Base-by-base conservation (phyloP, 2,329 filamentous ascomycete genomes). In the Simplicillium aogashimaense region DNA sequence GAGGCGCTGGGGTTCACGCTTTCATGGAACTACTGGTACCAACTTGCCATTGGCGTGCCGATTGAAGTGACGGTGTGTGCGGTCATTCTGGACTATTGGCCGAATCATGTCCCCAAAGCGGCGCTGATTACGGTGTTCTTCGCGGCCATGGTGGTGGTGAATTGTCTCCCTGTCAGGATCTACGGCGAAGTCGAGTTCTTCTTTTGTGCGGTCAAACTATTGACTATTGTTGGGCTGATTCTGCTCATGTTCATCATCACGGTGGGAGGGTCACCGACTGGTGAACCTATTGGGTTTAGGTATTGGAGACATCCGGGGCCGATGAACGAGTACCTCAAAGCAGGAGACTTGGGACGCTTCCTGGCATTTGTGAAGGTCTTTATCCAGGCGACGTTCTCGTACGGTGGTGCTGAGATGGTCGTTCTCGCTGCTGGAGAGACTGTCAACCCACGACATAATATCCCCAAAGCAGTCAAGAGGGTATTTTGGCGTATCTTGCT, bases 161-260 rank as follows among this genome's bases (percentile, higher is more conserved):
- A 66, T 42, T 62, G 57, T 40, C 50, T 65, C 16, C 59, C 58
- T 7, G 61, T 65, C 29, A 54, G 65, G 20, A 58, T 68, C 15
- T 75, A 71, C 45, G 71, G 71, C n/a, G 72, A 75, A 45, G 62
- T 70, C 37, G 72, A 76, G 45, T 71, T 73, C 47, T 54, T 54
- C 30, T 68, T 71, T 44, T 65, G 65, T 18, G 63, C 64, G 13
- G 54, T 72, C 47, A 73, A 74, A 47, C 56, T 74, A 31, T 59
- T 60, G 6, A 67, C 66, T 4, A 70, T 72, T 42, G 47, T 73
- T 33, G 69, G 67, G 0, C 53, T 74, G 32, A 65, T 74, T 46
- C 49, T 73, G 7, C 59, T 72, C 38, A 66, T 70, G 54, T 56
- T 73, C 44, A 63, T 72, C 48, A 62, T 70, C 41, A 65, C 66